Evolutionary conservation across 257 asterid genomes (phyloP).

Genomic region (Solanum corneliomulleri): DNA sequence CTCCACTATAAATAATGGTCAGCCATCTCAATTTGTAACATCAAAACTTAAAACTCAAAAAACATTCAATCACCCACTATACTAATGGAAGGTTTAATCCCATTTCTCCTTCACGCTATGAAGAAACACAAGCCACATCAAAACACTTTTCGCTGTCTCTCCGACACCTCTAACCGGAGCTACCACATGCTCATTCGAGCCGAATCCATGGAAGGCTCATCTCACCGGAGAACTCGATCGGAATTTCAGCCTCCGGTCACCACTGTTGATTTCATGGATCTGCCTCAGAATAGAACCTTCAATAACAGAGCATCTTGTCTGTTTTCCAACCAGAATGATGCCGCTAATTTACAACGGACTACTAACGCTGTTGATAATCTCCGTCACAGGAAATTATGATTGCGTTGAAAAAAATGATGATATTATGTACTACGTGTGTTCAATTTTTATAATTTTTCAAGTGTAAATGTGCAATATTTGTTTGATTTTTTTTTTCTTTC

Average conservation of each 20-base stretch:
- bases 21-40: not conserved
- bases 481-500: not conserved
- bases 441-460: not conserved
- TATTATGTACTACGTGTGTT: not conserved
- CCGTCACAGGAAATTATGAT: not conserved
- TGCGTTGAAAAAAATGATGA: not conserved
- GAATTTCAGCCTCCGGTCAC: slow-evolving; percentile 13
- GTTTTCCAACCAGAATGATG: not conserved
- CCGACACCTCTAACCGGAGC: slow-evolving; percentile 49
- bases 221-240: slow-evolving; percentile 35
- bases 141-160: slow-evolving; percentile 27
- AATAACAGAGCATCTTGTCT: not conserved
- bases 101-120: slow-evolving; percentile 41
- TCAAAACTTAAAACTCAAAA: not conserved
- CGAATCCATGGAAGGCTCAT: slow-evolving; percentile 27
- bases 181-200: slow-evolving; percentile 33
- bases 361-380: not conserved
- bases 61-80: too few relatives aligned
- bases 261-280: not conserved
- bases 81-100: slow-evolving; percentile 61
- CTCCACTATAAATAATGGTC: not conserved
- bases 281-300: slow-evolving; percentile 3
- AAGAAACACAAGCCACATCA: slow-evolving; percentile 40
- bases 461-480: not conserved
- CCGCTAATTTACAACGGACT: not conserved